Conservation (phyloP, 2,329 filamentous ascomycete species). For the Nothophoma quercina region DNA sequence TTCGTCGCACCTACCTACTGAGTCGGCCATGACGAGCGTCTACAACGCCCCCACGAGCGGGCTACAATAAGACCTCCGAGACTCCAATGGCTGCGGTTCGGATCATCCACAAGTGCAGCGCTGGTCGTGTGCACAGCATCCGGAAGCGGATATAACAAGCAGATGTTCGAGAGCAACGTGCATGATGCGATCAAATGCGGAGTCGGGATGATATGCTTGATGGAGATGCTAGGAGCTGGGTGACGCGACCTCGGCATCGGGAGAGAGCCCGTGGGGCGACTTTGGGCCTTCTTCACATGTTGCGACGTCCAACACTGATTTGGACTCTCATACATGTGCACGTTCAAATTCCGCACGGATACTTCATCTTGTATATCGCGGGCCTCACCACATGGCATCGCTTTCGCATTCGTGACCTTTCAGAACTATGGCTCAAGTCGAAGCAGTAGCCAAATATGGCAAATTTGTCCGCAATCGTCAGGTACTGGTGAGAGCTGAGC, state of each 20-base stretch:
- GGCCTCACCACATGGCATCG: too few relatives aligned
- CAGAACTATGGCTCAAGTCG: too few relatives aligned
- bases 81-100: constrained; percentile 22
- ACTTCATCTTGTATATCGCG: too few relatives aligned
- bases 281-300: constrained; percentile 3
- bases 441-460: neutral
- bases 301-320: neutral
- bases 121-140: neutral
- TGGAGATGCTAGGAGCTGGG: constrained; percentile 9
- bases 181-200: constrained; percentile 28
- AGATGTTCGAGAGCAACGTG: constrained; percentile 7
- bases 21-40: constrained; percentile 49
- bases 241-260: constrained; percentile 9
- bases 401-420: too few relatives aligned
- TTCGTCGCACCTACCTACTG: constrained; percentile 47
- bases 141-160: neutral
- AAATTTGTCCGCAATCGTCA: neutral
- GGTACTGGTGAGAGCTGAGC: too few relatives aligned
- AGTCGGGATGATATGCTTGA: constrained; percentile 14
- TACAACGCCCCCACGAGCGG: constrained; percentile 20
- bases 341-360: too few relatives aligned
- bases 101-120: constrained; percentile 19
- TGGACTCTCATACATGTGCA: neutral
- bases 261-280: neutral
- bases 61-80: neutral